Base-by-base conservation (phyloP, 1,139 yeast genomes). In the Yamadazyma friedrichii region DNA sequence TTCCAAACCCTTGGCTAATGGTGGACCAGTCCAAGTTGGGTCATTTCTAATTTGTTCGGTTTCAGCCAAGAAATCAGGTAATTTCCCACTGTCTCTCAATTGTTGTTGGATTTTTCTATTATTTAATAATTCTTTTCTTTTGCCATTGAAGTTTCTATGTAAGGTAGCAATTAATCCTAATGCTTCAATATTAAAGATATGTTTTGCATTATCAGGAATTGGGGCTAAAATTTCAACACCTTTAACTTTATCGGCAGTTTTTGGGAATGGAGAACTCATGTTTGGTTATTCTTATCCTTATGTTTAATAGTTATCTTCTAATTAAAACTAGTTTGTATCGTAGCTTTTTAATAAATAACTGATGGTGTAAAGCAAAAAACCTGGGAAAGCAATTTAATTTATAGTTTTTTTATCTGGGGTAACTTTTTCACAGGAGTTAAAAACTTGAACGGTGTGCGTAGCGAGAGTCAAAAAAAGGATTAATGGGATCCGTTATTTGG, bases 1-100 rank as follows among this genome's bases (percentile, higher is more conserved):
- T 51, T 76, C 79, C 49, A 85, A 75, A 33, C 93, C 91, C 22
- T 82, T 84, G 33, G 86, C 89, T 48, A 84, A 79, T 33, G 82
- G 70, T 31, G 93, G 88, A 32, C 93, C 93, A 48, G 81, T 82
- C 94, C 94, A 85, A 39, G 82, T 73, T 31, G 82, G 74, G 59
- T 85, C 88, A 33, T 84, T 80, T 61, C 94, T 76, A 57, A 85
- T 82, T 59, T 76, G 65, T 49, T 69, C 68, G 30, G 94, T 85
- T 60, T 83, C 88, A 17, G 88, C 86, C 45, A 84, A 66, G 64
- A 85, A 85, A 56, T 81, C 82, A 34, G 93, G 93, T 51, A 83
- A 68, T 50, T 71, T 70, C 36, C 94, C 94, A 25, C 67, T 70
- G 54, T 84, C 91, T 59, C 88, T 75, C 52, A 70, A 70, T 44